A percentile compares a stretch with the other conserved stretches of the same genome.
phyloP scores from a whole-genome alignment of 2,329 filamentous ascomycete species.

The Phialophora chinensis region DNA sequence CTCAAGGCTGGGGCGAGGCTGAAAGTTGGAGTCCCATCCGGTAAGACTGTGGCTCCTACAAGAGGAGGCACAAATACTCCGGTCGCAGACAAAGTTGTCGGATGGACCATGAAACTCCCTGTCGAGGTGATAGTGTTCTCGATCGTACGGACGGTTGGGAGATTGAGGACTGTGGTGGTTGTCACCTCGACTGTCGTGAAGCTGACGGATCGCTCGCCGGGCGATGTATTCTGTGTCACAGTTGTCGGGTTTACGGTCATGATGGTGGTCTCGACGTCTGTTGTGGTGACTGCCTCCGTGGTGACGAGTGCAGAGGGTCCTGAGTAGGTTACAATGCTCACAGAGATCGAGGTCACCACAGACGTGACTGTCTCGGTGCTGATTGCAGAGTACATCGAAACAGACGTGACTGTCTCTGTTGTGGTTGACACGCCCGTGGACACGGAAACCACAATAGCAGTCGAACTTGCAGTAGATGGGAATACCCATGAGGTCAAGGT shows the following conservation, averaged over 20 bases:
- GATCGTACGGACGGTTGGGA: background rate
- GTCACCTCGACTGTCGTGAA: background rate
- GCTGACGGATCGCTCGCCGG: background rate
- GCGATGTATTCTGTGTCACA: background rate
- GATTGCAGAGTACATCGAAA: background rate
- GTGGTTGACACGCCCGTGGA: background rate
- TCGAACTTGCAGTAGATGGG: slow-evolving; percentile 5
- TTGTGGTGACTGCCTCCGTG: slow-evolving; percentile 13
- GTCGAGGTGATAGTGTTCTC: background rate
- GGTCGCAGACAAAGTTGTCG: background rate
- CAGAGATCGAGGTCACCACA: slow-evolving; percentile 10
- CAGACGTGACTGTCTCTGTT: slow-evolving; percentile 7
- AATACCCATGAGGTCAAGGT: background rate
- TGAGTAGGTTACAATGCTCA: slow-evolving; percentile 21
- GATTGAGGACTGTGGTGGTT: background rate
- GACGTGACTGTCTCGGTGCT: slow-evolving; percentile 11
- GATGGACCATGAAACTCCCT: background rate
- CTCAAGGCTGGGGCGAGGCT: background rate
- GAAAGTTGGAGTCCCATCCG: background rate
- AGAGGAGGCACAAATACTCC: background rate
- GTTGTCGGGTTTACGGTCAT: background rate
- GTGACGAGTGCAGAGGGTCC: slow-evolving; percentile 2
- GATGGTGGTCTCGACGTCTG: background rate
- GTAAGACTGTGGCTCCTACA: background rate
- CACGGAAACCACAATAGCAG: background rate